Conservation (phyloP, 805 yeast genomes). For the Zygosaccharomyces bisporus region DNA sequence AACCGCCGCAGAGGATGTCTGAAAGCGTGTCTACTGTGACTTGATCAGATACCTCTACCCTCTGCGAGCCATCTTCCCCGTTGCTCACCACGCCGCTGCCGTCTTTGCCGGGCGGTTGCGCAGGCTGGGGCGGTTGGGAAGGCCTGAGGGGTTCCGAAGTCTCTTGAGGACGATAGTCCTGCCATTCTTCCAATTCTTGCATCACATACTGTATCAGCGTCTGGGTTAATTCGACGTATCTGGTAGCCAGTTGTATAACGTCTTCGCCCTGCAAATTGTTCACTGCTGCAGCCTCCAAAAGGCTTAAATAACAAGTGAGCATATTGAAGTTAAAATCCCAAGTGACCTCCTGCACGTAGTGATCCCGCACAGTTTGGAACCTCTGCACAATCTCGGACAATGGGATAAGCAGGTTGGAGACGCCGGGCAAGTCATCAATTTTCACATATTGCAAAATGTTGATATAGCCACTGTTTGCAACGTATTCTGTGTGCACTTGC, state of each 20-base stretch:
- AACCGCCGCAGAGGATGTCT: constrained; percentile 23
- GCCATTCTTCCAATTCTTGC: constrained; percentile 19
- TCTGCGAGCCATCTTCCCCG: constrained; percentile 13
- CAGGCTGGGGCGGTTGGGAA: neutral
- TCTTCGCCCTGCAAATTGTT: constrained; percentile 15
- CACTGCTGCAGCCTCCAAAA: constrained; percentile 23
- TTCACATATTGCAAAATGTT: constrained; percentile 30
- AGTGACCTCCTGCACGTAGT: constrained; percentile 17
- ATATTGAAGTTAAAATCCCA: constrained; percentile 37
- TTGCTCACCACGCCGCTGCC: constrained; percentile 21
- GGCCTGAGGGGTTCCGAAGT: neutral
- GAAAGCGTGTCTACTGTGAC: constrained; percentile 24
- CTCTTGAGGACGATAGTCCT: neutral
- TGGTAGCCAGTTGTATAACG: constrained; percentile 17
- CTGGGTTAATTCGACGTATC: constrained; percentile 18
- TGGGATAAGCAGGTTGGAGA: constrained; percentile 14
- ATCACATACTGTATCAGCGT: constrained; percentile 19
- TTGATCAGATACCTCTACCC: constrained; percentile 30
- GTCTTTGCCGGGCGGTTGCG: constrained; percentile 7
- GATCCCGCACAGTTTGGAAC: constrained; percentile 22
- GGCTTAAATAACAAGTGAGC: constrained; percentile 25
- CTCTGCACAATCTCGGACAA: constrained; percentile 21
- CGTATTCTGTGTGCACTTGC: constrained; percentile 30
- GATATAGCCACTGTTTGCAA: constrained; percentile 31
- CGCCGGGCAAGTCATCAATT: constrained; percentile 24